Evolutionary conservation across 148 eudicot genomes (phyloP), one percentile per base, ranked within the genome.

Genomic region (Camellia japonica): DNA sequence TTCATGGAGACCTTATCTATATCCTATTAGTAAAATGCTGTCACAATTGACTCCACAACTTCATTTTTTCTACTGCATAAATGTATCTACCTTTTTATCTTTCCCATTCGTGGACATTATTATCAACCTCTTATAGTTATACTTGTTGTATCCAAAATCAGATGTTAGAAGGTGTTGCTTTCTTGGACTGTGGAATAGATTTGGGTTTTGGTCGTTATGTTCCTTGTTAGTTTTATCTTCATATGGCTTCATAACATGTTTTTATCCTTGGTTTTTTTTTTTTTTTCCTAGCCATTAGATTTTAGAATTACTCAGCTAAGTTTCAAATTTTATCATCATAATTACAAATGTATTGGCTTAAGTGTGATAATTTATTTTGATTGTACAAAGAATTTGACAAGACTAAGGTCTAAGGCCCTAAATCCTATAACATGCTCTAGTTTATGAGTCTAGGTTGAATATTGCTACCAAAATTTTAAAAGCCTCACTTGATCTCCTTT

Each of bases 131-230:
- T 71, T 19, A 62, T 6, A 3, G 1, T 54, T 4, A 46, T 67
- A 47, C 60, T 75, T 60, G 16, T 44, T 82, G 66, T 82, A 51
- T 80, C 66, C 93, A 95, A 97, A 89, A 86, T 80, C 84, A 89
- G 78, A 84, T 85, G 87, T 80, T 91, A 42, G 97, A 95, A 82
- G 96, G 97, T 78, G 94, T 90, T 47, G 62, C 91, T 82, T 95
- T 95, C 89, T 79, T 93, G 88, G 98, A 95, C 73, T 91, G 90
- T 68, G 98, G 97, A 68, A 86, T 94, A 69, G 97, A 95, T 89
- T 83, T 91, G 82, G 88, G 93, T 64, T 89, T 97, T 75, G 97
- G 92, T 68, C 94, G 90, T 78, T 92, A 88, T 78, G 97, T 95
- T 77, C 97, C 98, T 62, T 96, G 98, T 92, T 74, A 75, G 83